Evolutionary conservation across 805 yeast genomes (phyloP).

Genomic region (Saccharomyces kudriavzevii): DNA sequence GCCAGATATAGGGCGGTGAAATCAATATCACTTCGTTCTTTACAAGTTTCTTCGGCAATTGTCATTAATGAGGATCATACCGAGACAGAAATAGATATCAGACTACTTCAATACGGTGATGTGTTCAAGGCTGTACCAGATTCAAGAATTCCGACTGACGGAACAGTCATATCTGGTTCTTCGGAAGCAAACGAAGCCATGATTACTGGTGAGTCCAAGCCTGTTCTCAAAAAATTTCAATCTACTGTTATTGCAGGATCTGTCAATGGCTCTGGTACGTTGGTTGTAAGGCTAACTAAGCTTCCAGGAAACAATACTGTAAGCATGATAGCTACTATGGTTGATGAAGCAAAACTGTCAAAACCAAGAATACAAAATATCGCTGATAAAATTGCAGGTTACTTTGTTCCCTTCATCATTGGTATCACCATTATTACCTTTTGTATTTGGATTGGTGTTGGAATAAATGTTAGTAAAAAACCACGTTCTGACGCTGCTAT

Average conservation of each 20-base stretch:
- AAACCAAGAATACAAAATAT: slow-evolving; percentile 64
- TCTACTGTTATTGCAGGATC: slow-evolving; percentile 37
- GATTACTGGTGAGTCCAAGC: slow-evolving; percentile 39
- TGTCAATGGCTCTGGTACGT: slow-evolving; percentile 28
- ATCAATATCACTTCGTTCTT: slow-evolving; percentile 1
- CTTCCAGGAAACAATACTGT: slow-evolving; percentile 65
- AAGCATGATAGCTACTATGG: slow-evolving; percentile 63
- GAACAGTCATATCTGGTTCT: slow-evolving; percentile 34
- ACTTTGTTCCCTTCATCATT: background rate
- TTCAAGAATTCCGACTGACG: slow-evolving; percentile 15
- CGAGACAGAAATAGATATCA: background rate
- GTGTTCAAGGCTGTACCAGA: background rate
- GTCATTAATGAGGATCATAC: background rate
- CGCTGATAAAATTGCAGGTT: background rate
- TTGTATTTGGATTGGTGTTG: background rate
- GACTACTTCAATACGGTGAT: background rate
- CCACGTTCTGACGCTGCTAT: background rate
- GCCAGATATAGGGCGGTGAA: background rate
- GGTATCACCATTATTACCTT: background rate
- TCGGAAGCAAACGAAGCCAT: slow-evolving; percentile 40
- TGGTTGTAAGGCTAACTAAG: slow-evolving; percentile 45
- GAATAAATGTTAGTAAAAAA: background rate
- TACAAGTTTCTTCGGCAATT: slow-evolving; percentile 1
- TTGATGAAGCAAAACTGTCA: slow-evolving; percentile 64
- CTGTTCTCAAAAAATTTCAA: slow-evolving; percentile 32